Base-by-base conservation (phyloP, 2,329 filamentous ascomycete species). In the Phaeosphaeriaceae sp. region DNA sequence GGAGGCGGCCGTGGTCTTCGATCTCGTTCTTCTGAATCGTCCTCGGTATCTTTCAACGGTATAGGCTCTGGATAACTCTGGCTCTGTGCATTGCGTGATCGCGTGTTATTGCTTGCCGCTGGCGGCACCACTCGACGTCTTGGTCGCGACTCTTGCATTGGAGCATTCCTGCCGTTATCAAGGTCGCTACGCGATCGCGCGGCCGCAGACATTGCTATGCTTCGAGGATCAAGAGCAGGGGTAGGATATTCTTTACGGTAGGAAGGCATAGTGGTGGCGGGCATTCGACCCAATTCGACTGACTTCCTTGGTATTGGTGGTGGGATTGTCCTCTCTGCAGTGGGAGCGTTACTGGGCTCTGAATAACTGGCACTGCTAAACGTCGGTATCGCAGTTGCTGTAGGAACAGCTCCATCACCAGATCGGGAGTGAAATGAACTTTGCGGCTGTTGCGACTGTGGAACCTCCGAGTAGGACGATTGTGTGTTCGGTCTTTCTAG, bases 221-320 rank as follows among this genome's bases (percentile, higher is more conserved):
- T 47, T 11, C 70, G 72, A 24, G 68, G 51, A 45, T 71, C 67
- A 17, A 60, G 42, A 1, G 58, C 44, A 15, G 66, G 47, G 19
- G 64, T 65, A 3, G 82, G 81, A 61, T 83, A 84, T 60, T 85
- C 83, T 59, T 81, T 83, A 60, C 83, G 78, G 63, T 85, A 85
- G 0, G 79, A 74, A 20, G 79, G 75, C 47, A 76, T 62, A 19
- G 54, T 51, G 11, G 68, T 62, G 24, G 36, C 53, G 21, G 53
- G 50, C 10, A 53, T 20, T 22, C 56, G 61, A 20, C 51, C 57
- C 7, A 64, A 22, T 22, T 64, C 67, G 7, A 63, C 56, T 47
- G 63, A 61, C 52, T 74, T 75, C 20, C 69, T 66, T 19, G 65
- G 56, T 10, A 70, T 58, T 19, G 55, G 55, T 20, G 63, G 56